Base-by-base conservation (phyloP, 2,329 filamentous ascomycete genomes). In the Diaporthe australafricana region DNA sequence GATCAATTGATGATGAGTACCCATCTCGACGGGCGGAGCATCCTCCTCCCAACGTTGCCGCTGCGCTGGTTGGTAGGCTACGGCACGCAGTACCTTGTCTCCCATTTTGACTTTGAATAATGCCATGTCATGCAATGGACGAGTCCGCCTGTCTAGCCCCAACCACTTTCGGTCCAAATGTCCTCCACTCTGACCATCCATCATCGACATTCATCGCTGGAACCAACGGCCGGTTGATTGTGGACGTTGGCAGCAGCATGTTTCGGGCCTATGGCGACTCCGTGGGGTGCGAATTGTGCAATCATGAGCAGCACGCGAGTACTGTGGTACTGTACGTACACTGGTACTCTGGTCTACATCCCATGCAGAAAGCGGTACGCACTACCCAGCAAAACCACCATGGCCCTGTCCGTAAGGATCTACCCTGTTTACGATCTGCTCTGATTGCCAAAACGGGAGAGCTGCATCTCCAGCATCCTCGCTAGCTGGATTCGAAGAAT, bases 401-500 rank as follows among this genome's bases (percentile, higher is more conserved):
- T 63, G 60, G 17, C n/a, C 8, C 0, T 16, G 5, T 32, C n/a
- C 52, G 68, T 68, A 73, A 73, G 72, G 72, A 69, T 73, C 42
- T 55, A 48, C 72, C 69, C 70, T 73, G 70, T 20, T 60, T 20
- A 25, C 53, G 62, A 55, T 71, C 50, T 50, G n/a, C 66, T 40
- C 56, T 30, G 69, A 17, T 35, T 73, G 56, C 72, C 72, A 35
- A 57, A 72, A 69, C 42, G 69, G 65, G 67, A 35, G 63, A 73
- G 72, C 69, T 72, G 70, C 72, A 73, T 71, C 50, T 68, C 50
- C 63, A 71, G 63, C 52, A 57, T 71, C 67, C 45, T 67, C n/a
- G 62, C 68, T 71, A 71, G 71, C 68, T 68, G 68, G 17, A 55
- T 66, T 65, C 45, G 20, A 50, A 50, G 60, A 65, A 65, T 65